A percentile compares a stretch with the other conserved stretches of the same genome.
Evolutionary conservation across 148 eudicot species (phyloP).

Genomic region (Linanthus parryae): DNA sequence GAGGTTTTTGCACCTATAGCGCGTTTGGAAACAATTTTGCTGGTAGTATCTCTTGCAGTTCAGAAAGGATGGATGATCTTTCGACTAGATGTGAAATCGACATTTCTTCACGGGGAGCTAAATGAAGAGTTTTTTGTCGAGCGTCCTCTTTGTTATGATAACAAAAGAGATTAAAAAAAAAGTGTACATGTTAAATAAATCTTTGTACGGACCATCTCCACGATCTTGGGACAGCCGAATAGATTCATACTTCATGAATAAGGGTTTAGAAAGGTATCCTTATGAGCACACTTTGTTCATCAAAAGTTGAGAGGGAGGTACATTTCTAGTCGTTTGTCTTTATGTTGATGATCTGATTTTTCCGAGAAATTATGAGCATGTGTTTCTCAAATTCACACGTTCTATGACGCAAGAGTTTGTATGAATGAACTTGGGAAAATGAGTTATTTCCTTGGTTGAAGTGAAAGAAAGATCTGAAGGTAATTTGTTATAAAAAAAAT

Average conservation of each 20-base stretch:
- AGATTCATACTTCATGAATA: background rate
- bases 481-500: background rate
- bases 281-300: conserved; percentile 4
- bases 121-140: background rate
- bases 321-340: background rate
- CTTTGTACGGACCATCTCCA: too few species aligned
- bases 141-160: background rate
- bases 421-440: too few species aligned
- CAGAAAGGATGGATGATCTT: background rate
- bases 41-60: background rate
- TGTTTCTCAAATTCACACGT: background rate
- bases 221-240: background rate
- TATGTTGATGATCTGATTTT: background rate
- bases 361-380: background rate
- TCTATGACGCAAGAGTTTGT: too few species aligned
- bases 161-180: background rate
- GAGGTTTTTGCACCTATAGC: background rate
- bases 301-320: background rate
- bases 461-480: background rate
- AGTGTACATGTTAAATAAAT: background rate
- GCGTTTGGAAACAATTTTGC: background rate
- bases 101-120: background rate
- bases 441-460: conserved; percentile 1
- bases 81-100: background rate
- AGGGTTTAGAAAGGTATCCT: background rate